Conservation (phyloP, 805 yeast genomes). For the Schizosaccharomyces lindneri region DNA sequence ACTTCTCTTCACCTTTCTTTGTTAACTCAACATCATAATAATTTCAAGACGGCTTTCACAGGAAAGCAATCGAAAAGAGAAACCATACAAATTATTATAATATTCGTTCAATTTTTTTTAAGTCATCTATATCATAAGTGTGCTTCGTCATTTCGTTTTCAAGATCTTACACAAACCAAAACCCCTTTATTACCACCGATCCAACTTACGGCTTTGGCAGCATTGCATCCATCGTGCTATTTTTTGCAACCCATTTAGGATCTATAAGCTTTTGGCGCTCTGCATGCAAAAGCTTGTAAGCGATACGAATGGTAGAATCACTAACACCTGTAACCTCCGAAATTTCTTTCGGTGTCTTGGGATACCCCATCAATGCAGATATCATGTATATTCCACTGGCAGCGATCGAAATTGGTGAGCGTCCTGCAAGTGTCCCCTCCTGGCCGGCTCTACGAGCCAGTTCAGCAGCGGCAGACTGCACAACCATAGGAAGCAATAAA, state of each 20-base stretch:
- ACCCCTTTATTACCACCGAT: background rate
- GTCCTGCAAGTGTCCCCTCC: conserved; percentile 80
- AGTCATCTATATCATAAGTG: no score
- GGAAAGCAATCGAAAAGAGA: no score
- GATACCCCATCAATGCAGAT: conserved; percentile 60
- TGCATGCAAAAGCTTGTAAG: conserved; percentile 59
- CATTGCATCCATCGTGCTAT: conserved; percentile 10
- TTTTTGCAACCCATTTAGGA: conserved; percentile 47
- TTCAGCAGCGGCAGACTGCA: conserved; percentile 77
- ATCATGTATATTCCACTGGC: conserved; percentile 94
- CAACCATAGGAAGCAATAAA: conserved; percentile 60
- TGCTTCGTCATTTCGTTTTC: no score
- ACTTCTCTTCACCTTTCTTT: no score
- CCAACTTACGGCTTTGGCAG: background rate
- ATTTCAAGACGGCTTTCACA: no score
- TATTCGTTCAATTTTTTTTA: no score
- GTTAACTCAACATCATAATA: no score
- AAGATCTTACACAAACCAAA: no score
- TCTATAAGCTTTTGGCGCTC: conserved; percentile 51
- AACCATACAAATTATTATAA: no score
- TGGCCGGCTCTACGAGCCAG: conserved; percentile 78
- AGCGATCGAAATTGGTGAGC: conserved; percentile 91
- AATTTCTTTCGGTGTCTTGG: conserved; percentile 50
- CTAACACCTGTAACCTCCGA: conserved; percentile 87
- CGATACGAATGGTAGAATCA: conserved; percentile 88